Evolutionary conservation across 768 basidiomycete genomes (phyloP).

Genomic region (Calocera viscosa): DNA sequence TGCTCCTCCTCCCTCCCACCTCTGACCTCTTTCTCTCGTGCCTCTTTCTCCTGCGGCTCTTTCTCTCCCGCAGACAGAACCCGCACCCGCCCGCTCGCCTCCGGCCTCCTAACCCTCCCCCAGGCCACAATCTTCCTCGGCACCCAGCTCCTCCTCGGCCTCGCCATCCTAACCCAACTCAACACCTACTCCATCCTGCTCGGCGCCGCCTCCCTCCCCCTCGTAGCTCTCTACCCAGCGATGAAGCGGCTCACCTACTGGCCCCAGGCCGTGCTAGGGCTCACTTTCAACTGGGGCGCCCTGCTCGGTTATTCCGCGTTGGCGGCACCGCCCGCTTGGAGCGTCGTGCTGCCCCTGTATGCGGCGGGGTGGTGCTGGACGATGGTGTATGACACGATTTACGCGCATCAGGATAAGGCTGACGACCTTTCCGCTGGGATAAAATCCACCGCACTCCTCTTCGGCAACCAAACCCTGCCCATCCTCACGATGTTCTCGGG

Average conservation of each 20-base stretch:
- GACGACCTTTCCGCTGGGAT: constrained; percentile 85
- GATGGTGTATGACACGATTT: constrained; percentile 92
- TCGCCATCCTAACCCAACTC: constrained; percentile 78
- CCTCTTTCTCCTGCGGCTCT: not conserved
- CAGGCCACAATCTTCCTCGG: not conserved
- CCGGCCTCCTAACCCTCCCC: not conserved
- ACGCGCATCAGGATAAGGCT: constrained; percentile 91
- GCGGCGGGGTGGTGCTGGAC: constrained; percentile 87
- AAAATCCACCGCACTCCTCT: constrained; percentile 86
- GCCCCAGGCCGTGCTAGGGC: constrained; percentile 89
- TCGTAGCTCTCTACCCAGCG: constrained; percentile 83
- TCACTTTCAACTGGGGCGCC: constrained; percentile 96
- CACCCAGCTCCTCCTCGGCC: constrained; percentile 64
- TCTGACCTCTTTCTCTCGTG: not conserved
- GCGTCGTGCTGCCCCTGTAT: constrained; percentile 74
- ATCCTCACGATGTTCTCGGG: constrained; percentile 69
- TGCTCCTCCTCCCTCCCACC: not conserved
- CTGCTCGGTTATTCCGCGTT: constrained; percentile 94
- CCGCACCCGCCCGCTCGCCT: not conserved
- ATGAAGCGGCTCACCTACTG: constrained; percentile 97
- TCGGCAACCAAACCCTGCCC: constrained; percentile 61
- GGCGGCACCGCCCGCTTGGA: constrained; percentile 67
- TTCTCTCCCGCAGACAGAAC: not conserved
- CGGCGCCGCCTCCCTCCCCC: constrained; percentile 77
- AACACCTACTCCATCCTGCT: constrained; percentile 93